A percentile compares a stretch with the other conserved stretches of the same genome.
Conservation (phyloP, 2,329 filamentous ascomycete species). For the Acarospora socialis region DNA sequence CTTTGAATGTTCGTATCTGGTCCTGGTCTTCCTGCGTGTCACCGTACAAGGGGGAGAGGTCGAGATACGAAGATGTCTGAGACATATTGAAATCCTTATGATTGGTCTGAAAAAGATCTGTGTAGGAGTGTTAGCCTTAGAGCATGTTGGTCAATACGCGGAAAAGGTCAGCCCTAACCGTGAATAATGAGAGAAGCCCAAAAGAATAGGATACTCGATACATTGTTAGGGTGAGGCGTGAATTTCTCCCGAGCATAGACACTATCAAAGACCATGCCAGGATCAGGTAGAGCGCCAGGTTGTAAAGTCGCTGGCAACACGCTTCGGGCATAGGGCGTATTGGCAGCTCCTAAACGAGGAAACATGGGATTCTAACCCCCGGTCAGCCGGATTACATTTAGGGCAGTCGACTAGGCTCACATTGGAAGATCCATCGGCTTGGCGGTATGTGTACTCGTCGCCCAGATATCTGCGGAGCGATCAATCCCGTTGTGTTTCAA, state of each 20-base stretch:
- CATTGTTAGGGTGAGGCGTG: slow-evolving; percentile 50
- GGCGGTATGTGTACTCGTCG: slow-evolving; percentile 49
- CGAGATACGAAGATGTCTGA: slow-evolving; percentile 58
- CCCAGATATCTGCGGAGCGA: slow-evolving; percentile 32
- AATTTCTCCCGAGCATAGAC: slow-evolving; percentile 29
- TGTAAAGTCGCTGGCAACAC: slow-evolving; percentile 44
- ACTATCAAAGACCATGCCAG: slow-evolving; percentile 35
- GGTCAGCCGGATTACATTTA: too few species aligned
- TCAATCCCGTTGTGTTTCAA: slow-evolving; percentile 11
- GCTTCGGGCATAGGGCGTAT: slow-evolving; percentile 51
- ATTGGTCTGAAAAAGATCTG: slow-evolving; percentile 58
- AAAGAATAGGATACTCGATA: slow-evolving; percentile 58
- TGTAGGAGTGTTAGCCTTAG: not conserved
- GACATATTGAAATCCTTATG: slow-evolving; percentile 43
- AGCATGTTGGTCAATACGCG: not conserved
- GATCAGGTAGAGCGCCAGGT: slow-evolving; percentile 54
- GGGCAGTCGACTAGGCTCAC: too few species aligned
- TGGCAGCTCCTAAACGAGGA: slow-evolving; percentile 52
- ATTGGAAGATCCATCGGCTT: slow-evolving; percentile 57
- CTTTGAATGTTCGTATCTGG: slow-evolving; percentile 46
- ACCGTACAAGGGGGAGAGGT: slow-evolving; percentile 58
- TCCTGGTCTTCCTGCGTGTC: slow-evolving; percentile 39
- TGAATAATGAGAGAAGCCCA: slow-evolving; percentile 63
- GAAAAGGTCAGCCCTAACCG: slow-evolving; percentile 28
- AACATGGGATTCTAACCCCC: slow-evolving; percentile 54